Conservation (phyloP, 805 yeast genomes). For the Naumovozyma castellii region DNA sequence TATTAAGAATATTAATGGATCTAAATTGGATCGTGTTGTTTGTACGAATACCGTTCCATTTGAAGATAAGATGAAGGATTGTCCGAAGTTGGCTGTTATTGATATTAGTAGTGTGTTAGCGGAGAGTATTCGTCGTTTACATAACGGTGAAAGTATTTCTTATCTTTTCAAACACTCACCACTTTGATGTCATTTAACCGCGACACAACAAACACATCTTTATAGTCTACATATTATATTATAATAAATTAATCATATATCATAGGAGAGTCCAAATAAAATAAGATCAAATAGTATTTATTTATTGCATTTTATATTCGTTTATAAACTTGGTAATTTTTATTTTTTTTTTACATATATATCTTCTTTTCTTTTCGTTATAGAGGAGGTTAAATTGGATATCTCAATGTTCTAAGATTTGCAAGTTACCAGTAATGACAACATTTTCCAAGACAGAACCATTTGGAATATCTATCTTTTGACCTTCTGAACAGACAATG, state of each 20-base stretch:
- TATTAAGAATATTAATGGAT: slow-evolving; percentile 56
- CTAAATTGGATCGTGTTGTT: slow-evolving; percentile 58
- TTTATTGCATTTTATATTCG: too few species aligned
- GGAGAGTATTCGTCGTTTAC: slow-evolving; percentile 75
- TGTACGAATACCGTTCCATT: slow-evolving; percentile 79
- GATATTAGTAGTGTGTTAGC: slow-evolving; percentile 70
- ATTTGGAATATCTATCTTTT: slow-evolving; percentile 93
- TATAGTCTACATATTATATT: too few species aligned
- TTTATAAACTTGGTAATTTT: too few species aligned
- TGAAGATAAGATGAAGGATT: slow-evolving; percentile 46
- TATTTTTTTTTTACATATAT: too few species aligned
- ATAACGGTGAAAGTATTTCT: slow-evolving; percentile 79
- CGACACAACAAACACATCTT: too few species aligned
- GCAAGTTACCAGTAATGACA: slow-evolving; percentile 92
- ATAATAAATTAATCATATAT: too few species aligned
- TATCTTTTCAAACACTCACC: slow-evolving; percentile 47
- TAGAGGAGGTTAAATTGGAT: not conserved
- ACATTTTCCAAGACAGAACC: slow-evolving; percentile 93
- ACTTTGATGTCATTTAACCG: slow-evolving; percentile 9
- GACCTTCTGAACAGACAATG: slow-evolving; percentile 94
- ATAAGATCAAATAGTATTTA: too few species aligned
- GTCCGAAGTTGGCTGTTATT: slow-evolving; percentile 51
- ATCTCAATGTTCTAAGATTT: slow-evolving; percentile 40
- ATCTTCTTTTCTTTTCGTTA: too few species aligned
- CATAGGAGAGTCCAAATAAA: too few species aligned